These are phyloP conservation scores for Fistulifera pelliculosa DNA, from an alignment of 108 stramenopile species.

Conservation along the genomic window DNA sequence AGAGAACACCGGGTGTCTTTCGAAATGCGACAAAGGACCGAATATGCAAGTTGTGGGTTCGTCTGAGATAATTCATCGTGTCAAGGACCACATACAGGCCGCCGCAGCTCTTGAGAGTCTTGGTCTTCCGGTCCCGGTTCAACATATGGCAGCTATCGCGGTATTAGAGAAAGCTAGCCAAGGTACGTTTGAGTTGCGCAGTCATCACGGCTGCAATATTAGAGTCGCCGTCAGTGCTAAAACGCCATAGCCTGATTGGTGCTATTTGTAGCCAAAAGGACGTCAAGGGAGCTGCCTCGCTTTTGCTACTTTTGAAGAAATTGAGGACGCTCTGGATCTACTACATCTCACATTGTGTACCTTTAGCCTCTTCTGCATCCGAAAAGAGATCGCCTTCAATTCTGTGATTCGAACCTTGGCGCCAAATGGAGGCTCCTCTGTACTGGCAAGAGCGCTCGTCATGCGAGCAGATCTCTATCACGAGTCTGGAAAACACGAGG, in stretches of 20 bases:
- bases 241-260: conserved; percentile 8
- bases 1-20: no score
- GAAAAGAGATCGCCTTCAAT: background rate
- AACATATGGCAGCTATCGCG: no score
- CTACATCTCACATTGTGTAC: background rate
- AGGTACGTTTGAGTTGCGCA: no score
- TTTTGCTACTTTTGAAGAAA: background rate
- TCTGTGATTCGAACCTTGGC: background rate
- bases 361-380: background rate
- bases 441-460: background rate
- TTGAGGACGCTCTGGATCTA: conserved; percentile 7
- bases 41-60: no score
- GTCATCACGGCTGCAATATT: no score
- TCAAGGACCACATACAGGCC: no score
- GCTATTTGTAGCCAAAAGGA: conserved; percentile 11
- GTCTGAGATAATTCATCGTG: no score
- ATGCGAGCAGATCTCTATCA: background rate
- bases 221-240: background rate
- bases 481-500: background rate
- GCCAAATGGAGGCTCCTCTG: background rate
- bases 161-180: no score
- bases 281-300: conserved; percentile 5
- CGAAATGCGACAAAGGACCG: no score
- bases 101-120: no score
- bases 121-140: no score